phyloP scores from a whole-genome alignment of 2,329 filamentous ascomycete species.

The Fusarium duplospermum region DNA sequence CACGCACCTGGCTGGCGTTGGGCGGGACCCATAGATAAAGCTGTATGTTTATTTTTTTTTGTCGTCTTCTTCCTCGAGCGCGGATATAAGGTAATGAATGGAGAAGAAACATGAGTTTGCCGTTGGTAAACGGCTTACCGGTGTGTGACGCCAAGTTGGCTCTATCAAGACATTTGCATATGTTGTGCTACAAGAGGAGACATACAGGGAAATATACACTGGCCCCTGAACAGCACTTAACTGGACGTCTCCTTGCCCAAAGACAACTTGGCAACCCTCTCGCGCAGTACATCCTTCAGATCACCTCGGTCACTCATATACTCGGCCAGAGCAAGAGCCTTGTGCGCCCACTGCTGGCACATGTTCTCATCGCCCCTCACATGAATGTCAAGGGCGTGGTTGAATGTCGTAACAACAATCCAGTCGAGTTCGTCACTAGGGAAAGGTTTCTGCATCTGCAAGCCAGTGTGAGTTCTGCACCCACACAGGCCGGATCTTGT shows the following conservation, averaged over 20 bases:
- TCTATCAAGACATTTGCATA: neutral
- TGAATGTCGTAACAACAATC: conserved; percentile 77
- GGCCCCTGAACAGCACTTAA: neutral
- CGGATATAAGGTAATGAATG: conserved; percentile 22
- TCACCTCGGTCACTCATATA: conserved; percentile 65
- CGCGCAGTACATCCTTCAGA: conserved; percentile 58
- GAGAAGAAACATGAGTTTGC: conserved; percentile 13
- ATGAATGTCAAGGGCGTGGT: conserved; percentile 76
- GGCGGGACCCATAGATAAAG: conserved; percentile 25
- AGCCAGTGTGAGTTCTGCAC: neutral
- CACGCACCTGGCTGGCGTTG: conserved; percentile 28
- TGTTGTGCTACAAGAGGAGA: neutral
- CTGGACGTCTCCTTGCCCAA: conserved; percentile 23
- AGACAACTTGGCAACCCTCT: conserved; percentile 56
- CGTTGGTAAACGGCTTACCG: conserved; percentile 12
- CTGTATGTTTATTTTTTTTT: conserved; percentile 11
- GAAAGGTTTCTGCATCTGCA: conserved; percentile 61
- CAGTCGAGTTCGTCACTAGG: conserved; percentile 78
- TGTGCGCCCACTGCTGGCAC: conserved; percentile 71
- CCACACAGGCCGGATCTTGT: neutral
- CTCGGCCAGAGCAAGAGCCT: conserved; percentile 71
- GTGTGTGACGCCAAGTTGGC: conserved; percentile 8
- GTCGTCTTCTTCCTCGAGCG: conserved; percentile 1
- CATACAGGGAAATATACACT: neutral
- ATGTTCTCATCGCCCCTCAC: conserved; percentile 63